Evolutionary conservation across 306 rosid genomes (phyloP), one percentile per base, ranked within the genome.

Genomic region (Rosa multiflora): DNA sequence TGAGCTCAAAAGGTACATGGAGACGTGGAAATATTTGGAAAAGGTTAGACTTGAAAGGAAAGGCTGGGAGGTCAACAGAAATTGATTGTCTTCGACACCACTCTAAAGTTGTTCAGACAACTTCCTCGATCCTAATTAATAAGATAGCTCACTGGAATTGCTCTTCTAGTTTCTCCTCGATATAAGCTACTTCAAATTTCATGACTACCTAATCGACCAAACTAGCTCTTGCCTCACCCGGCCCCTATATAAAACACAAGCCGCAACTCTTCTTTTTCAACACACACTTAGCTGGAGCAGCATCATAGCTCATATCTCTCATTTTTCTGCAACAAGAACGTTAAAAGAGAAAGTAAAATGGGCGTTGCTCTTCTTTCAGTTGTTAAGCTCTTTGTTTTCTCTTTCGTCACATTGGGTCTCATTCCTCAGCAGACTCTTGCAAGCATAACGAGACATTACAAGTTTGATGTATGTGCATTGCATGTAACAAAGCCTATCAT

Each of bases 381-480:
- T 82, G 48, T 77, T 29, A 17, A 62, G n/a, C 70, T 81, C 70
- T 55, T 81, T 47, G 70, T 89, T 23, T 76, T 84, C 40, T 63
- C 81, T 58, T 74, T 85, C 61, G 42, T 79, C 5, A 35, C 82
- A 3, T 23, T 67, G 52, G 51, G 21, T 75, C 23, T 70, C 77
- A 75, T 79, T 72, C 74, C 88, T 77, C 74, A 82, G 11, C 78
- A 75, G 66, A 86, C 89, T 52, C 55, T 79, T 49, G 93, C 88
- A 11, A 79, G 87, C 80, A 79, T 77, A 21, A 89, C 91, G 0
- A 83, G 96, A 77, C 93, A 91, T 82, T 89, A 89, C 85, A 87
- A 73, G 80, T 85, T 89, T 83, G 88, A 91, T 40, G 93, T 91
- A 83, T 51, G 82, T 49, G 7, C 48, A 18, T 51, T 51, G 18